Evolutionary conservation across 2,329 filamentous ascomycete species (phyloP).

Genomic region (Mycosphaerella sp.): DNA sequence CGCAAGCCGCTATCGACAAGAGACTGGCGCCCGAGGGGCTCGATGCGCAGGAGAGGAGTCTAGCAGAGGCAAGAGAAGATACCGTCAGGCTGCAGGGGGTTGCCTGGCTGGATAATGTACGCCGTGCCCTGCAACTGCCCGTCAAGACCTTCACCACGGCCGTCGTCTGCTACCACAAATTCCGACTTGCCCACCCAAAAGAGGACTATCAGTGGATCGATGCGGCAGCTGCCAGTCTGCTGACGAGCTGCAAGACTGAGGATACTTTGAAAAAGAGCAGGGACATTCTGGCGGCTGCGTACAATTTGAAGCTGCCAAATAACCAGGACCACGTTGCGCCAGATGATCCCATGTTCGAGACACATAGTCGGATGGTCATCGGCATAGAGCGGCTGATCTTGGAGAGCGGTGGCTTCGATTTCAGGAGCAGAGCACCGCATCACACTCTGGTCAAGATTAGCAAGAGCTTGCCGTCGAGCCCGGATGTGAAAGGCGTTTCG

Average conservation of each 20-base stretch:
- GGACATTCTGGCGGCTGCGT: conserved; percentile 84
- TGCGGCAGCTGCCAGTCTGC: conserved; percentile 78
- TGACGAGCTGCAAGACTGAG: conserved; percentile 94
- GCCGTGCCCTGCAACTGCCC: conserved; percentile 74
- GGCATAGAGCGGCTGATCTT: conserved; percentile 88
- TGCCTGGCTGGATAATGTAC: conserved; percentile 78
- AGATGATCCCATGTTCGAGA: conserved; percentile 81
- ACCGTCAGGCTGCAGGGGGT: conserved; percentile 76
- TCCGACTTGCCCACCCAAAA: conserved; percentile 77
- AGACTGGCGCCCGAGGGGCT: conserved; percentile 55
- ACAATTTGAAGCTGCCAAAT: conserved; percentile 66
- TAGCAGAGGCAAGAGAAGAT: conserved; percentile 61
- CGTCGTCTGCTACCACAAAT: conserved; percentile 88
- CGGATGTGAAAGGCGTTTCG: conserved; percentile 35
- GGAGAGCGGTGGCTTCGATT: conserved; percentile 89
- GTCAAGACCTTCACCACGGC: conserved; percentile 90
- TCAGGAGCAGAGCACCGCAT: conserved; percentile 81
- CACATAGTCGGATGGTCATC: conserved; percentile 71
- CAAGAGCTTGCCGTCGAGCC: conserved; percentile 38
- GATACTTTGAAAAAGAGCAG: conserved; percentile 95
- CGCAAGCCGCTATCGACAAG: conserved; percentile 71
- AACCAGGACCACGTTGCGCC: conserved; percentile 62
- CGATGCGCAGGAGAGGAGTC: conserved; percentile 55
- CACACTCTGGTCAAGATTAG: conserved; percentile 72
- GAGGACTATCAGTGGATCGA: conserved; percentile 66